phyloP scores from a whole-genome alignment of 2,329 filamentous ascomycete species.

The Hymenoscyphus repandus region DNA sequence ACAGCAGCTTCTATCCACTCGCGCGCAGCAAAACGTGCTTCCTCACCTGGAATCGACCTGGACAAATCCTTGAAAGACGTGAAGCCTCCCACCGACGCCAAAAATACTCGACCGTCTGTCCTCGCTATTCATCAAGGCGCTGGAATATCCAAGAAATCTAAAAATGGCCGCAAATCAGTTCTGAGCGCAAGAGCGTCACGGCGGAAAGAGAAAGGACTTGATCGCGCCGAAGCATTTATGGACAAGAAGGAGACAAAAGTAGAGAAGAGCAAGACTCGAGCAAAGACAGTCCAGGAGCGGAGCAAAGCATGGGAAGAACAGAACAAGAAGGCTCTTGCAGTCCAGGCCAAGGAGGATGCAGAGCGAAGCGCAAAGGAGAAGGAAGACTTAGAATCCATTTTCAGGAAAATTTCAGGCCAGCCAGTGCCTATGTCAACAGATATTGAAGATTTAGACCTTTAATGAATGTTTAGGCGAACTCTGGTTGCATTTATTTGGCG shows the following conservation, averaged over 20 bases:
- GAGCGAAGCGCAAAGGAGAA: slow-evolving; percentile 21
- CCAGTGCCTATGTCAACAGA: neutral
- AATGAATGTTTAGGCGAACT: too few species aligned
- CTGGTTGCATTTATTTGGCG: too few species aligned
- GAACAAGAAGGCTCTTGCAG: slow-evolving; percentile 39
- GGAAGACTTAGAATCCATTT: slow-evolving; percentile 15
- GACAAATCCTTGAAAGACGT: slow-evolving; percentile 66
- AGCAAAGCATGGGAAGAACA: slow-evolving; percentile 54
- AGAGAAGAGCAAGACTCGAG: slow-evolving; percentile 47
- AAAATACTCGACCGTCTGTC: slow-evolving; percentile 56
- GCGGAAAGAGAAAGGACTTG: slow-evolving; percentile 52
- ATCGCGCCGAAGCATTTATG: slow-evolving; percentile 54
- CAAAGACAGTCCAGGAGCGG: slow-evolving; percentile 42
- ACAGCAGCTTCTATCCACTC: slow-evolving; percentile 59
- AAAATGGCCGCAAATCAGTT: slow-evolving; percentile 47
- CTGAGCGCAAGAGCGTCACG: slow-evolving; percentile 50
- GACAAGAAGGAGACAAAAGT: slow-evolving; percentile 54
- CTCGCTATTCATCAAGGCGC: slow-evolving; percentile 62
- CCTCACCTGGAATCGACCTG: slow-evolving; percentile 63
- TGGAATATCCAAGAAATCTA: slow-evolving; percentile 64
- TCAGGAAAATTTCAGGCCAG: slow-evolving; percentile 2
- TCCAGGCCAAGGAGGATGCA: slow-evolving; percentile 24
- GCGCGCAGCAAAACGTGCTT: slow-evolving; percentile 67
- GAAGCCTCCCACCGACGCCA: slow-evolving; percentile 43
- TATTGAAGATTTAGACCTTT: too few species aligned